Base-by-base conservation (phyloP, 2,329 filamentous ascomycete genomes). In the Nectriaceae sp. region DNA sequence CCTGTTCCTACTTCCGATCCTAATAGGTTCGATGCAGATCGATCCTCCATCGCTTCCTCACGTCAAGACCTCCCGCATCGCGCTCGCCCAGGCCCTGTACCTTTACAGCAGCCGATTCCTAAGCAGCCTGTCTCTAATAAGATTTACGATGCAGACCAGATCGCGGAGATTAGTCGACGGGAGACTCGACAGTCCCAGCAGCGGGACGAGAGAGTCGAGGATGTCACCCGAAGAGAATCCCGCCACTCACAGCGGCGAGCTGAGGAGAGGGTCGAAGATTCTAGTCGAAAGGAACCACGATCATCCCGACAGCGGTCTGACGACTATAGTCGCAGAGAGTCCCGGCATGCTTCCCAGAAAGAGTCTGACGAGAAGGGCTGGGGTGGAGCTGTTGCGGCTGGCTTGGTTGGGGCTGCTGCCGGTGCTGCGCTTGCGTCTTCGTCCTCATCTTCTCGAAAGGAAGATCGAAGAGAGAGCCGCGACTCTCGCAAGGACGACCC, bases 61-160 rank as follows among this genome's bases (percentile, higher is more conserved):
- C 68, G 65, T 31, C 66, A 70, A 46, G 70, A 74, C 37, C 62
- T 73, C 6, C 64, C 74, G 3, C 66, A 70, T 19, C 70, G 67
- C 16, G 64, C 69, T 15, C 76, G 81, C 36, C 80, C 85, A 4
- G 82, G 74, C 5, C 76, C 82, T 0, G 78, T 90, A 24, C 84
- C 85, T 11, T 76, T 97, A n/a, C 88, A 94, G 65, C 90, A 96
- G 60, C 92, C 92, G 3, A 87, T 91, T 58, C 92, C 92, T 2
- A 80, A 89, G 49, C 77, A 80, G 3, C 89, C 89, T 0, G 83
- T 95, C 3, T 85, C 85, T 31, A 80, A 81, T 52, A 80, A 81
- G 16, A 78, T 92, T 1, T 89, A 90, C 59, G 78, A 84, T 40
- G 72, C 78, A 26, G 70, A 72, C 33, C 70, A 66, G 39, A 53